Evolutionary conservation across 1,284 basidiomycete species (phyloP), one percentile per base, ranked within the genome.

Genomic region (Cystobasidium slooffiae): DNA sequence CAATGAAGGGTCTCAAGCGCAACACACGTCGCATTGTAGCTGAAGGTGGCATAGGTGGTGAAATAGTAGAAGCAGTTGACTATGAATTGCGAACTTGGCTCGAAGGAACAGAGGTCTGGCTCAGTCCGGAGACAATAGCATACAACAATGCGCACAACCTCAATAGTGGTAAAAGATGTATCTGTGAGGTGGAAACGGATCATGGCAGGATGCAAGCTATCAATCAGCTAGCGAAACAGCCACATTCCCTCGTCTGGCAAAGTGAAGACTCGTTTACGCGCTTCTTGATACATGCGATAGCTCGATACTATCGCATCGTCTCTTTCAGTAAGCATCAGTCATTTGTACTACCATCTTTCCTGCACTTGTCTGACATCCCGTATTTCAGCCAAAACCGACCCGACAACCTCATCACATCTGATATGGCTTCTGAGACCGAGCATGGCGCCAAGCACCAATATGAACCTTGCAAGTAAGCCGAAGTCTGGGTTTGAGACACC

Each of bases 291-390:
- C 76, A 77, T 52, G 59, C 65, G 3, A 72, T 77, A n/a, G 76
- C 76, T 16, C 39, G 76, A 12, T 77, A 77, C 46, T 77, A 77
- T 65, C 75, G 76, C 39, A 64, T 77, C 18, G 75, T 77, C n/a
- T 77, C 76, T 1, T 76, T 77, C 65, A 69, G 64, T 66, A n/a
- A 39, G 64, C 22, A 39, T 16, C 10, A 16, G 58, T 31, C 1
- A 9, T 9, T 43, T 22, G 12, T 3, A 56, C 24, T 41, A 63
- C 18, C 20, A 49, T 14, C 4, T 49, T 7, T 14, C n/a, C 31
- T 20, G 44, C 39, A 10, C 16, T 14, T 22, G 41, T 43, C 64
- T 66, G 24, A 66, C 18, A 1, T 41, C 20, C 6, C 1, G 2
- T 39, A 63, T 41, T 31, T 5, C 20, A 66, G 64, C 68, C 39